phyloP scores from a whole-genome alignment of 1,139 yeast genomes.

The Sugiyamaella sp. region DNA sequence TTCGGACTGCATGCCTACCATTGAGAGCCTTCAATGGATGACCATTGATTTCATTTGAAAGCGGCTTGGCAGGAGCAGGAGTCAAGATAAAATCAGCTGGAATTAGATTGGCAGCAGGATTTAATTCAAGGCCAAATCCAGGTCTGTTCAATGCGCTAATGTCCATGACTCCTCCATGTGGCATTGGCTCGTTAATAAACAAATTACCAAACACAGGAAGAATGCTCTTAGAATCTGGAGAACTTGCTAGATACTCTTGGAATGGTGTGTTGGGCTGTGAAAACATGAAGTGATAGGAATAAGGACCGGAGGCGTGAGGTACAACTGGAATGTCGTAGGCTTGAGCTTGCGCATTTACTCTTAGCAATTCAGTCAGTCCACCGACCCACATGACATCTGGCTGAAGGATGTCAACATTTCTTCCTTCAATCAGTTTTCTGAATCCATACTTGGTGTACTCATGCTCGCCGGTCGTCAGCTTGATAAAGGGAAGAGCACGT shows the following conservation, averaged over 20 bases:
- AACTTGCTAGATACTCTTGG: conserved; percentile 55
- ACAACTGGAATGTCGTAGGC: conserved; percentile 57
- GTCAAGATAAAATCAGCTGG: conserved; percentile 47
- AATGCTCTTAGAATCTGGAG: conserved; percentile 51
- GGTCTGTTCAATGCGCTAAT: conserved; percentile 46
- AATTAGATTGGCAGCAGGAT: conserved; percentile 48
- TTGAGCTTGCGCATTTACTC: conserved; percentile 53
- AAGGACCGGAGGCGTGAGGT: conserved; percentile 56
- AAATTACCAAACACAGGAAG: conserved; percentile 53
- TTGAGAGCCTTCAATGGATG: not conserved
- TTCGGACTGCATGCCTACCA: not conserved
- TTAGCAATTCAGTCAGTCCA: conserved; percentile 52
- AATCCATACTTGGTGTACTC: conserved; percentile 55
- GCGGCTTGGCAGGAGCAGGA: conserved; percentile 48
- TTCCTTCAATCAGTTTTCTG: conserved; percentile 52
- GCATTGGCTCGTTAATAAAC: conserved; percentile 52
- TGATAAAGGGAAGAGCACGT: conserved; percentile 51
- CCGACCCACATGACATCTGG: conserved; percentile 61
- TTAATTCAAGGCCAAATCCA: conserved; percentile 52
- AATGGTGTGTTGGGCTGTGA: conserved; percentile 54
- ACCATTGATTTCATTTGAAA: conserved; percentile 25
- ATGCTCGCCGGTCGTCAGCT: conserved; percentile 56
- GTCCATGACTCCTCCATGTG: conserved; percentile 48
- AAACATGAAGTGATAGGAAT: conserved; percentile 54
- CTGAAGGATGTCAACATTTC: conserved; percentile 52